Evolutionary conservation across 495 filamentous ascomycete species (phyloP), one percentile per base, ranked within the genome.

Genomic region (Penicillium steckii): DNA sequence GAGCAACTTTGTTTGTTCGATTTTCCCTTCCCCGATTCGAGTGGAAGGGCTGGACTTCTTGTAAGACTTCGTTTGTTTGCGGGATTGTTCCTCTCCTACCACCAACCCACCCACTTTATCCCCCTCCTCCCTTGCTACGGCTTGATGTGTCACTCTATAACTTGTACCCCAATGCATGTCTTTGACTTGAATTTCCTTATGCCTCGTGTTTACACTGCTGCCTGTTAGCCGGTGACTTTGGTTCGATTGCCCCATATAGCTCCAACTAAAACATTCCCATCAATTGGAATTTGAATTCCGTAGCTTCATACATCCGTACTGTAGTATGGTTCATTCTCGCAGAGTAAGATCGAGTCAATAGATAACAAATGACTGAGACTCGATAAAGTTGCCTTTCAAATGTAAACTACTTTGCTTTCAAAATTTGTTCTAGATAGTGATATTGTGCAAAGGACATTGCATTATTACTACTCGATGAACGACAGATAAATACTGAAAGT

Each of bases 151-250:
- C 42, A 29, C 42, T 44, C 42, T 44, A 44, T 24, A 44, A 44
- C 25, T 44, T 44, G 42, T 44, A 44, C 25, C 42, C 42, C 13
- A 26, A 44, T 45, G 21, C 40, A 55, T 49, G 46, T 25, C 37
- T 25, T 38, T 42, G 46, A 47, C 19, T 33, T 37, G 17, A 13
- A 12, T 17, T 37, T 44, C 15, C 18, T 40, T 23, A 41, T 41
- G 38, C 19, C 21, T 41, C 38, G 38, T 48, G 21, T 27, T 41
- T 37, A 38, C 40, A 35, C 52, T 55, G 29, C 17, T 44, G 52
- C 52, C 52, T 48, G 41, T 55, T 55, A 55, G 52, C 52, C 52
- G 52, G 46, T 49, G 52, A 48, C 44, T 45, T 55, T 54, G 18
- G 19, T 46, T 46, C 25, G 24, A 41, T 41, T 41, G 38, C 38